phyloP scores from a whole-genome alignment of 768 basidiomycete species.

The Pholiota conissans region DNA sequence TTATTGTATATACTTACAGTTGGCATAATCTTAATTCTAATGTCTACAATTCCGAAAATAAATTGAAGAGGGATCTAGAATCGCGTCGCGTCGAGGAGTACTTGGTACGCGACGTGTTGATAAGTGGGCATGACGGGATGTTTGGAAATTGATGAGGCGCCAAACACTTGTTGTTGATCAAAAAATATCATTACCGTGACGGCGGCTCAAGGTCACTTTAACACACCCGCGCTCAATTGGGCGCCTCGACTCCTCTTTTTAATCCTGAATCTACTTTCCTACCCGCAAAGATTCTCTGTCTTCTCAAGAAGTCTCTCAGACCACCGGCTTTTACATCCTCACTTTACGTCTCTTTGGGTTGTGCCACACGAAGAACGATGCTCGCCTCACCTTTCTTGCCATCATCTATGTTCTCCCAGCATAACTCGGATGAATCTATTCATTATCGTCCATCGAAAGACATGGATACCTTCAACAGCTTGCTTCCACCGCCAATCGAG shows the following conservation, averaged over 20 bases:
- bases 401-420: conserved; percentile 49
- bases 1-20: too few species aligned
- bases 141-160: conserved; percentile 1
- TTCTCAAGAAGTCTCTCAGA: background rate
- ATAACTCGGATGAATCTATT: conserved; percentile 47
- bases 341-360: background rate
- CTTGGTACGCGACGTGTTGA: too few species aligned
- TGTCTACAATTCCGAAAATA: too few species aligned
- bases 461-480: conserved; percentile 71
- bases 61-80: too few species aligned
- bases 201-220: conserved; percentile 1
- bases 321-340: background rate
- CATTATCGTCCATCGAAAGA: conserved; percentile 71
- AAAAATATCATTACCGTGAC: conserved; percentile 16
- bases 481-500: conserved; percentile 80
- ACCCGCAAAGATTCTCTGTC: background rate
- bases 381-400: conserved; percentile 66
- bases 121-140: too few species aligned
- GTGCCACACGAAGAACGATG: conserved; percentile 44
- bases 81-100: too few species aligned
- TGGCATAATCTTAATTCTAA: too few species aligned
- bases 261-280: background rate
- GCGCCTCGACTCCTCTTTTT: conserved; percentile 5
- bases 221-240: background rate
- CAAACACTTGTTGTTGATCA: conserved; percentile 22